Evolutionary conservation across 805 yeast genomes (phyloP), one percentile per base, ranked within the genome.

Genomic region (Starmerella bombicola): DNA sequence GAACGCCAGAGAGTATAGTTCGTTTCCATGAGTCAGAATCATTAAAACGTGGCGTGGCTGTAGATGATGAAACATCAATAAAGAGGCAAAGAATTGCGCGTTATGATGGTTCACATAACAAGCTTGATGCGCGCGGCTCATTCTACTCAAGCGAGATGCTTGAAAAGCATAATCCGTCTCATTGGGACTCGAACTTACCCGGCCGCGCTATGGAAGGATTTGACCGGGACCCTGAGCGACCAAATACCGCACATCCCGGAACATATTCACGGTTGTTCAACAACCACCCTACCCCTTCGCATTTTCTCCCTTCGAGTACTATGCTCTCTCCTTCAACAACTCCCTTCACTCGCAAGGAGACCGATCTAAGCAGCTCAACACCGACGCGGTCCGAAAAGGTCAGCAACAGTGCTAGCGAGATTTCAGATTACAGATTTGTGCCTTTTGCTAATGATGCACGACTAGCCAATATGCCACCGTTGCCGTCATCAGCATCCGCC

Each of bases 1-100:
- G 48, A 2, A 49, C 52, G 7, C 52, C 52, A 3, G 47, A 49
- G 16, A 49, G 52, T 21, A 34, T 41, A 5, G 13, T 23, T 18
- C 33, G 50, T 13, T 40, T 45, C 5, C 31, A 26, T 10, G 37
- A 42, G 13, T 25, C n/a, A 3, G 37, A 13, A 1, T 25, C 35
- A 4, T 20, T 20, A 26, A 38, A 38, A 16, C 33, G 46, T 15
- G 24, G 10, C 3, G 40, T 28, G 15, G 34, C 18, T 9, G 28
- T 24, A 24, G n/a, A n/a, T n/a, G n/a, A n/a, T n/a, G n/a, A n/a
- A n/a, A n/a, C n/a, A n/a, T n/a, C n/a, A n/a, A n/a, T n/a, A n/a
- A n/a, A n/a, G n/a, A n/a, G n/a, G n/a, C n/a, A n/a, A n/a, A n/a
- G n/a, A n/a, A n/a, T n/a, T n/a, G n/a, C n/a, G n/a, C n/a, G n/a